Base-by-base conservation (phyloP, 495 filamentous ascomycete genomes). In the Daldinia caldariorum region DNA sequence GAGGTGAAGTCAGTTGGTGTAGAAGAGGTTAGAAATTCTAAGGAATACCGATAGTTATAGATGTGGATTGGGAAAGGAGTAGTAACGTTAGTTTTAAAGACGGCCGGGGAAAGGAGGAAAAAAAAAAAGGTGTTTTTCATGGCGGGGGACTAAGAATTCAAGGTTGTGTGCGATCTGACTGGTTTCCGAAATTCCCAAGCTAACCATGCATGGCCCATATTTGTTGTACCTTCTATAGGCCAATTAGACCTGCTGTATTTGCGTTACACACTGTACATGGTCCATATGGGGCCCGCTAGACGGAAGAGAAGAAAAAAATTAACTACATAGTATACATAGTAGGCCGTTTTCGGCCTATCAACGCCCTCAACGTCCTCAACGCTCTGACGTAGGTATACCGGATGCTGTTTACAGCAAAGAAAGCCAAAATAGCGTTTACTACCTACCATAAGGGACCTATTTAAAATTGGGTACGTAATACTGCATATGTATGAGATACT, bases 111-210 rank as follows among this genome's bases (percentile, higher is more conserved):
- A 67, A 31, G 58, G 22, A 61, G 54, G 56, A 29, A 64, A 61
- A 61, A 66, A 66, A 66, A 56, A 65, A 64, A 43, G 58, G 38
- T 63, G 47, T 59, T 71, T 71, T 61, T 63, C 64, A 64, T 64
- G 64, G 69, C 60, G 69, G 69, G 69, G 69, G 41, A 60, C 50
- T 39, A 67, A 56, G 59, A 41, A 45, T 49, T 51, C n/a, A 37
- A 59, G 50, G n/a, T 47, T 61, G 61, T 61, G 61, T 66, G 60
- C 38, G 63, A 67, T 72, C 54, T 67, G 64, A 72, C 64, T 72
- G 64, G 69, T 67, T 67, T 72, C 69, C 64, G 60, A 67, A 49
- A 49, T 31, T 43, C 47, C 32, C 47, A 63, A 67, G 22, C 59
- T 71, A 72, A 20, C 50, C 32, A 59, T 67, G 43, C 43, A 51